A percentile compares a stretch with the other conserved stretches of the same genome.
These are phyloP conservation scores for Hansenula anomala DNA, from an alignment of 1,139 yeast species.

Conservation along the genomic window DNA sequence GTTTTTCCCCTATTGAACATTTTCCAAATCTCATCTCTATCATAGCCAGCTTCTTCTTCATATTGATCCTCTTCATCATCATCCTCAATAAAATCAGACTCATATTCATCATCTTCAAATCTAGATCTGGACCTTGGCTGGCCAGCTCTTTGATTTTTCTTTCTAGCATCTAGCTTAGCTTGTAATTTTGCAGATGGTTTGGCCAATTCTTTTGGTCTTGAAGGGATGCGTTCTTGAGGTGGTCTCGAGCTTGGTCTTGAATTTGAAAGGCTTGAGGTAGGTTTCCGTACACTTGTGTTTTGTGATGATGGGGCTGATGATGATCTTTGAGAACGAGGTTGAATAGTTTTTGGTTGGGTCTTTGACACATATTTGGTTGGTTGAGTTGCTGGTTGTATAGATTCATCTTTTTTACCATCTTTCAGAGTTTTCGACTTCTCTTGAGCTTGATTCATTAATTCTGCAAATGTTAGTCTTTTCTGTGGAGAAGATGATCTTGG, in stretches of 20 bases:
- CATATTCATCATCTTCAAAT: conserved; percentile 26
- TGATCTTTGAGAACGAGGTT: conserved; percentile 1
- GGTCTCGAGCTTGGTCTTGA: not conserved
- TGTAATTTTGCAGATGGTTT: conserved; percentile 29
- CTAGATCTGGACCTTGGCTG: conserved; percentile 16
- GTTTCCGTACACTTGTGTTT: not conserved
- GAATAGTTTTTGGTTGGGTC: conserved; percentile 4
- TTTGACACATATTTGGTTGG: conserved; percentile 4
- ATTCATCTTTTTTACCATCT: conserved; percentile 6
- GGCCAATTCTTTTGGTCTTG: conserved; percentile 22
- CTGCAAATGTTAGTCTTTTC: conserved; percentile 56
- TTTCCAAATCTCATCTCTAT: conserved; percentile 86
- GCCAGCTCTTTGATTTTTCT: conserved; percentile 14
- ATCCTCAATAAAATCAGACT: conserved; percentile 50
- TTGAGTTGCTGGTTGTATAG: conserved; percentile 3
- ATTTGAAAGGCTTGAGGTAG: conserved; percentile 1
- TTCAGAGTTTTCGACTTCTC: conserved; percentile 21
- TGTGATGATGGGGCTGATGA: not conserved
- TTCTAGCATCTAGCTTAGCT: conserved; percentile 23
- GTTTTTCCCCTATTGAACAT: conserved; percentile 67
- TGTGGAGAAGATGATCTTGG: conserved; percentile 14
- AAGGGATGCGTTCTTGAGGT: not conserved
- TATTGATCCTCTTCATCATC: conserved; percentile 45
- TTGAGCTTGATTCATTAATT: conserved; percentile 70
- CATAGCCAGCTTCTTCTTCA: conserved; percentile 42